Conservation (phyloP, 139 green algal genomes). For the Chlamydomonas incerta region DNA sequence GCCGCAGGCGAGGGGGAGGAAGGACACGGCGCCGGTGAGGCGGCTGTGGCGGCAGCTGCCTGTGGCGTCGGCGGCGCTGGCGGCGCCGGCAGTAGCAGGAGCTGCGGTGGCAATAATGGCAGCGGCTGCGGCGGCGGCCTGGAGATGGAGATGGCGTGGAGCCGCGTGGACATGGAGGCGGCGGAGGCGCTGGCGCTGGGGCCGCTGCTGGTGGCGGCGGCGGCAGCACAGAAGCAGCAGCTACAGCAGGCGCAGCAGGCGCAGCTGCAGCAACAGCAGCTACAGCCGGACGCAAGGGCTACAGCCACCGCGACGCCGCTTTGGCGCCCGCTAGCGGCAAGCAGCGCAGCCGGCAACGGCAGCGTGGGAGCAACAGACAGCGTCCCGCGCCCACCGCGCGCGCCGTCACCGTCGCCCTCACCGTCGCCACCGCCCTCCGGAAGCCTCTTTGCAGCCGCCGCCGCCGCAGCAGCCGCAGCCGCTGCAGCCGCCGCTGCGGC, state of each 20-base stretch:
- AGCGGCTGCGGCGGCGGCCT: too few relatives aligned
- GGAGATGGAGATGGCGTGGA: not conserved
- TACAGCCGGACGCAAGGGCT: too few relatives aligned
- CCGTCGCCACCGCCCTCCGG: not conserved
- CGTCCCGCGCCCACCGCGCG: not conserved
- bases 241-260: not conserved
- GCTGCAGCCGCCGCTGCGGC: too few relatives aligned
- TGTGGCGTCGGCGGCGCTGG: too few relatives aligned
- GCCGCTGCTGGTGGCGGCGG: not conserved
- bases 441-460: not conserved
- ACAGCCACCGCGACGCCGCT: too few relatives aligned
- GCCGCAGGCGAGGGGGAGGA: not conserved
- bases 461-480: not conserved
- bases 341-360: too few relatives aligned
- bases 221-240: not conserved
- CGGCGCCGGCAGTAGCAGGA: too few relatives aligned
- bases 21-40: not conserved
- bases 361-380: too few relatives aligned
- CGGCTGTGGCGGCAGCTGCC: too few relatives aligned
- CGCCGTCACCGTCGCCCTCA: not conserved
- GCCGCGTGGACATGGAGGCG: not conserved
- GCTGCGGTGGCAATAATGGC: not conserved
- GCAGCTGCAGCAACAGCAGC: not conserved
- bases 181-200: constrained; percentile 4
- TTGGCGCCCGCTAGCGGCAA: not conserved